Evolutionary conservation across 1,284 basidiomycete species (phyloP), one percentile per base, ranked within the genome.

Genomic region (Cystobasidium slooffiae): DNA sequence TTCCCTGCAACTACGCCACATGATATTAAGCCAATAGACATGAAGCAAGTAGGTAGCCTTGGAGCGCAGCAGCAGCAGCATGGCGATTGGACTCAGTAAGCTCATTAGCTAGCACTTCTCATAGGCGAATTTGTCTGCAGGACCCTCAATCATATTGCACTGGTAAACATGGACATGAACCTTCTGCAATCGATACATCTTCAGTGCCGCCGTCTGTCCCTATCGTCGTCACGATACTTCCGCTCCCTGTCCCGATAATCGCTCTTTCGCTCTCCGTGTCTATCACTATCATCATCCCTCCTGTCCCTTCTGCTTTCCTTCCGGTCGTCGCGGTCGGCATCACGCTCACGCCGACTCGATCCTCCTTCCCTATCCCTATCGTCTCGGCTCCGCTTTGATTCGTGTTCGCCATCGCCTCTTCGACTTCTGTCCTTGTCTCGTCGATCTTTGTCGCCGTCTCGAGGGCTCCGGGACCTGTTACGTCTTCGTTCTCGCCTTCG

Each of bases 241-340:
- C 77, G 64, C 20, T 78, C 77, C 43, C 76, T 76, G 78, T 77
- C 76, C 72, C 76, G 83, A 24, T 73, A 24, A n/a, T 74, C 41
- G 39, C 53, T 61, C 44, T 52, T n/a, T 24, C 63, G 41, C 41
- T 66, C 65, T 16, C 56, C 20, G 14, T 66, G 56, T 7, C 64
- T 49, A 79, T 31, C 31, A 31, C 31, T 5, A 31, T 31, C 31
- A 31, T 31, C 31, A 31, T 31, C 31, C 31, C 73, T 77, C 31
- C 77, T 76, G 66, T 80, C 77, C 16, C 75, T 65, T 63, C 83
- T 82, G 7, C 78, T 78, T 43, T 83, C 81, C 75, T 51, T 78
- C 69, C 59, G 84, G 78, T 59, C 82, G 80, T 78, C 82, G 74
- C 73, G 82, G 77, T 72, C 75, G 49, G 68, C 47, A n/a, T 76